phyloP scores from a whole-genome alignment of 2,329 filamentous ascomycete species.

The Hypoxylon rubiginosum region DNA sequence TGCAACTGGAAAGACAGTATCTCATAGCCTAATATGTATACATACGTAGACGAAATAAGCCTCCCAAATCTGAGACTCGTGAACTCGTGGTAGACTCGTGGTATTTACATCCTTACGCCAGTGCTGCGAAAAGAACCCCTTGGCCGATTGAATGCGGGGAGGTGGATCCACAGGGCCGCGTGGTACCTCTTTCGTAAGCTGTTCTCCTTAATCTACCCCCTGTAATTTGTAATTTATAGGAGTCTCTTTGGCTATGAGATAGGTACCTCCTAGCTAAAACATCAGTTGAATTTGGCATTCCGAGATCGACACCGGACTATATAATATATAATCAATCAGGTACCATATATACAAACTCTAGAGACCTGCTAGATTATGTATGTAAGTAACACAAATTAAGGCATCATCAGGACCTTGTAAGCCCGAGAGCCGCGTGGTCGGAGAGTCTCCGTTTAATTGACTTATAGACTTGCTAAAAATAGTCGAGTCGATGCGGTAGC shows the following conservation, averaged over 20 bases:
- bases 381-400: conserved; percentile 24
- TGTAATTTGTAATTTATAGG: not conserved
- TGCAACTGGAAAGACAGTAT: not conserved
- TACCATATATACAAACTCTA: too few species aligned
- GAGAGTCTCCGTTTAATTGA: conserved; percentile 9
- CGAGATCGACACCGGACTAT: not conserved
- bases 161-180: not conserved
- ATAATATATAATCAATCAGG: too few species aligned
- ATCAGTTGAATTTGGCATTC: not conserved
- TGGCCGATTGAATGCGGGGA: not conserved
- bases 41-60: not conserved
- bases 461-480: conserved; percentile 14
- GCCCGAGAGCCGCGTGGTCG: conserved; percentile 38
- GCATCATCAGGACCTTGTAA: conserved; percentile 32
- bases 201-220: not conserved
- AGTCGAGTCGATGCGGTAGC: conserved; percentile 18
- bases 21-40: conserved; percentile 4
- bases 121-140: not conserved
- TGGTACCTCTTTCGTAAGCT: not conserved
- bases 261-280: not conserved
- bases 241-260: too few species aligned
- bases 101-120: not conserved
- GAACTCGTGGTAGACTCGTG: not conserved
- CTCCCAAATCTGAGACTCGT: not conserved
- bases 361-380: too few species aligned